Conservation (phyloP, 495 filamentous ascomycete genomes). For the Annulohypoxylon moriforme region DNA sequence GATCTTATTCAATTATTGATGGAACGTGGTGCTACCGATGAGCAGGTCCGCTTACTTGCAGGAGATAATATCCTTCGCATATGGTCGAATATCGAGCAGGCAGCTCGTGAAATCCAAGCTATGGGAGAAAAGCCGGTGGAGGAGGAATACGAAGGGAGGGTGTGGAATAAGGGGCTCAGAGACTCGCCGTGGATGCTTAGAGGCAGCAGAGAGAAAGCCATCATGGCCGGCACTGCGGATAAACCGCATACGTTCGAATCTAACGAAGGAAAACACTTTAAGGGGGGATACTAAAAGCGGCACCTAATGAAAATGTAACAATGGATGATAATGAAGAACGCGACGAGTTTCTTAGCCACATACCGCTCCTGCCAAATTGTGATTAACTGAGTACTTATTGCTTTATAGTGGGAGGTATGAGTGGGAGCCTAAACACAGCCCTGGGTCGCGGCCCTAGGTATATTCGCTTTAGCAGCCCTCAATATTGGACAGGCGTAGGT, state of each 20-base stretch:
- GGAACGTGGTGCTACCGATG: constrained; percentile 62
- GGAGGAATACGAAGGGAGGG: constrained; percentile 36
- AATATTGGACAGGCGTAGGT: neutral
- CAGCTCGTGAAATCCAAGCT: constrained; percentile 37
- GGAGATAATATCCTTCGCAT: constrained; percentile 64
- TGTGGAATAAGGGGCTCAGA: constrained; percentile 37
- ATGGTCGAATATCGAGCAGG: constrained; percentile 34
- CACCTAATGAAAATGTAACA: no score
- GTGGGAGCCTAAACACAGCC: no score
- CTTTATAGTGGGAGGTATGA: no score
- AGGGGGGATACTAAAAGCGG: neutral
- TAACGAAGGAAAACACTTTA: constrained; percentile 25
- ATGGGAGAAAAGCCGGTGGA: constrained; percentile 35
- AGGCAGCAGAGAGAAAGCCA: constrained; percentile 33
- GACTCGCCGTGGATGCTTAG: constrained; percentile 38
- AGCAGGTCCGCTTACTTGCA: constrained; percentile 62
- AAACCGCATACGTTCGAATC: constrained; percentile 27
- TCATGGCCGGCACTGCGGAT: constrained; percentile 23
- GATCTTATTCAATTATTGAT: constrained; percentile 46
- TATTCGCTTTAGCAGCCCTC: neutral
- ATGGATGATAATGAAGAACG: neutral
- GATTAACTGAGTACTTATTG: no score
- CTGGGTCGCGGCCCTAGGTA: no score
- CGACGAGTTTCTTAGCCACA: no score
- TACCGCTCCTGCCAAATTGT: no score